Base-by-base conservation (phyloP, 441 rosid species). In the Eutrema salsugineum region DNA sequence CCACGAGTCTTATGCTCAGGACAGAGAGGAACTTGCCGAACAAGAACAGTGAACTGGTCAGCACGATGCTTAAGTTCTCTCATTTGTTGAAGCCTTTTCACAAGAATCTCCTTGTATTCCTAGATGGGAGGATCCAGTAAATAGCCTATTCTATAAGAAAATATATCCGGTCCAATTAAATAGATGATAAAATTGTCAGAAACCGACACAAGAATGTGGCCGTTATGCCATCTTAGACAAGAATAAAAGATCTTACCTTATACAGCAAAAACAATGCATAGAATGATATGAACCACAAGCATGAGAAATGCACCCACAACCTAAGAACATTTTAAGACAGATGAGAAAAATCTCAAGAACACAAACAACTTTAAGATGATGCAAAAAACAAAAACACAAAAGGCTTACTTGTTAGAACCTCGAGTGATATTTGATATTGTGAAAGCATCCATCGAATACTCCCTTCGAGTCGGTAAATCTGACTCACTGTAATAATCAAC, bases 281-380 rank as follows among this genome's bases (percentile, higher is more conserved):
- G 67, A 89, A 74, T 60, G 99, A 86, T 78, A 92, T 82, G 65
- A 89, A 65, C 79, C 96, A 94, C 85, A 90, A 79, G 84, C 96
- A 88, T 38, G 83, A 49, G 76, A 94, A 89, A 80, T 94, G 98
- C 77, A 89, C 91, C 99, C 98, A 94, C 47, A 94, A 90, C 93
- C 99, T 94, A 81, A 1, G 12, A 72, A 63, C 55, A 30, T 53
- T 58, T 58, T 20, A 51, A 53, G 15, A 63, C 28, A 15, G 7
- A 39, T 44, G 9, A 54, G 28, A 69, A 36, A 24, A 36, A 24
- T 33, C 2, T 57, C 15, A 56, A 68, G 55, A 63, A 48, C 2
- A 24, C 27, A 56, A 56, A 20, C 56, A 63, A 30, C 22, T 20
- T 6, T 11, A 8, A 42, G 60, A 56, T 20, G 5, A 63, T 30